phyloP scores from a whole-genome alignment of 2,329 filamentous ascomycete species.

The Balansia obtecta region DNA sequence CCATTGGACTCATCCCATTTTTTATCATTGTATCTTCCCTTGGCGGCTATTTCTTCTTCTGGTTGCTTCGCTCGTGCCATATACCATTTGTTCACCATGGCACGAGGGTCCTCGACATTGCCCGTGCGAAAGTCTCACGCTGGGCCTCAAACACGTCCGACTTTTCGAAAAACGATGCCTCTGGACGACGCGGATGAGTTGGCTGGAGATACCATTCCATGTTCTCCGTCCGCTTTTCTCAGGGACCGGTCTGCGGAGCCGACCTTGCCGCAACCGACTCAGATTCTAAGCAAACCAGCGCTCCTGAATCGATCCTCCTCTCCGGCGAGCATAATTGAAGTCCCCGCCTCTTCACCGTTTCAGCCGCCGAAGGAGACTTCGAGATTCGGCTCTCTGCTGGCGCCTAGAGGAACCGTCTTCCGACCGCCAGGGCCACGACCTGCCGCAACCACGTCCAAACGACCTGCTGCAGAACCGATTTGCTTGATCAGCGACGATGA shows the following conservation, averaged over 20 bases:
- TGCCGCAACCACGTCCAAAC: constrained; percentile 19
- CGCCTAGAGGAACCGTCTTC: constrained; percentile 64
- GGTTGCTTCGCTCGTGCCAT: background rate
- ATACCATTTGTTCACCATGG: constrained; percentile 13
- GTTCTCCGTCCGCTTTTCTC: constrained; percentile 26
- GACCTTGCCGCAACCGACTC: constrained; percentile 31
- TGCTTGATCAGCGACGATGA: constrained; percentile 39
- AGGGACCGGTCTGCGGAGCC: constrained; percentile 13
- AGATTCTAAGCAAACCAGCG: constrained; percentile 29
- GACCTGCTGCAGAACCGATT: constrained; percentile 28
- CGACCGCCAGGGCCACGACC: constrained; percentile 29
- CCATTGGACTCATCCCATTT: background rate
- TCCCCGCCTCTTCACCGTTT: constrained; percentile 78
- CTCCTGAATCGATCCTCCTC: constrained; percentile 26
- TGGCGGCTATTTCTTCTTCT: background rate
- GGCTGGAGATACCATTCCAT: constrained; percentile 32
- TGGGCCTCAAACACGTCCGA: constrained; percentile 16
- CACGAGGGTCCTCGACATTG: constrained; percentile 18
- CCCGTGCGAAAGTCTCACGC: constrained; percentile 18
- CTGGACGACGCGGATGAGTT: constrained; percentile 32
- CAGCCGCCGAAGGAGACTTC: constrained; percentile 22
- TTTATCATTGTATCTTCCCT: background rate
- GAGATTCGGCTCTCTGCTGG: constrained; percentile 46
- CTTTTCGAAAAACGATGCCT: constrained; percentile 12
- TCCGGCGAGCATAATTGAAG: constrained; percentile 49